Base-by-base conservation (phyloP, 2,329 filamentous ascomycete species). In the Aspergillus fijiensis region DNA sequence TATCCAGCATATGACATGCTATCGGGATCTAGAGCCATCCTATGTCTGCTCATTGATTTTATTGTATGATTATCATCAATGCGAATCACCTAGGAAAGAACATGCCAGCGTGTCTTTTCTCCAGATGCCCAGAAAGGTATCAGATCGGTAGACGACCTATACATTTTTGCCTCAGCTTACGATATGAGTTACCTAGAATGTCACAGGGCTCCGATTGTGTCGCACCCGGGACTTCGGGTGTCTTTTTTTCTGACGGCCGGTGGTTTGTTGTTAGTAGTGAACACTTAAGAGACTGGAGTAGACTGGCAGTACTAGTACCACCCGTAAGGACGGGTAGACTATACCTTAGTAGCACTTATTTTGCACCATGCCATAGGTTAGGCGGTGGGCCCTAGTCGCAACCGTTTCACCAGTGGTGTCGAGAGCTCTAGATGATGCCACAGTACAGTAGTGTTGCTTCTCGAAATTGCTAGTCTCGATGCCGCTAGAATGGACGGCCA, bases 401-500 rank as follows among this genome's bases (percentile, higher is more conserved):
- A 58, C 59, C 51, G 60, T 67, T 67, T 65, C 60, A 56, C 51
- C 51, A 62, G 59, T 57, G 48, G 59, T 58, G 29, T 54, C 16
- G 47, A 54, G 57, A 9, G 39, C 39, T 45, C 12, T 16, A 45
- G 39, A 45, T 45, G 39, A 45, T 45, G 39, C 39, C 39, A 33
- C 35, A 57, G 55, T 53, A 25, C 50, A 51, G 59, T 52, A 50
- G 57, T 57, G 56, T 58, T 39, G 31, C 14, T 33, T 59, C 56
- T 61, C 54, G 54, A 58, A 57, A 27, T 55, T 58, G 50, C 53
- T 58, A 50, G 53, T 55, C 27, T 27, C 39, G 7, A 45, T 45
- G 27, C 52, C 42, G 48, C 42, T 55, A 47, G 39, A 29, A 47
- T 29, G 27, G 48, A 39, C 45, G 35, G 23, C 49, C 14, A 29